Evolutionary conservation across 106 monocot genomes (phyloP).

Genomic region (Acorus gramineus): DNA sequence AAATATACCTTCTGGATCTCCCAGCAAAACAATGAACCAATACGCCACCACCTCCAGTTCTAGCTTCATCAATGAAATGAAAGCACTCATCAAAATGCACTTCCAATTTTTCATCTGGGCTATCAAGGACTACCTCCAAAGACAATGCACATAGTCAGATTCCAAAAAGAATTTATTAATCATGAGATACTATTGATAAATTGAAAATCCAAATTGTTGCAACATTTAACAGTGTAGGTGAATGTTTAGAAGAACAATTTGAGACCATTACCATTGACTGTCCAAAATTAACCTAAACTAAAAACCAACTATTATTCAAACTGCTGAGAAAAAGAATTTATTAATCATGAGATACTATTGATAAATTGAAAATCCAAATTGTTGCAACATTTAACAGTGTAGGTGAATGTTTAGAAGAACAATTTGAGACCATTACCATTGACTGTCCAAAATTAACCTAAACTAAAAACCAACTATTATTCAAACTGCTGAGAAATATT

Average conservation of each 20-base stretch:
- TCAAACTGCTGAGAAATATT: background rate
- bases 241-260: background rate
- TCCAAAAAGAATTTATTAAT: background rate
- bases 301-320: too few species aligned
- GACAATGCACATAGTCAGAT: background rate
- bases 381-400: background rate
- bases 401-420: background rate
- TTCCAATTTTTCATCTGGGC: conserved; percentile 34
- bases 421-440: background rate
- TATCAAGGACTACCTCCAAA: conserved; percentile 58
- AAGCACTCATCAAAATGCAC: conserved; percentile 78
- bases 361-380: background rate
- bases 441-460: too few species aligned
- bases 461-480: too few species aligned
- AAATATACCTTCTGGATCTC: conserved; percentile 75
- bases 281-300: too few species aligned
- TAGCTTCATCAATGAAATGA: conserved; percentile 75
- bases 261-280: background rate
- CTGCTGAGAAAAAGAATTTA: background rate
- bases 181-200: too few species aligned
- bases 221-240: background rate
- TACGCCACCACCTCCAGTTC: conserved; percentile 40
- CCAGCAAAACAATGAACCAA: conserved; percentile 97
- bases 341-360: too few species aligned
- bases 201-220: background rate